Evolutionary conservation across 768 basidiomycete species (phyloP).

Genomic region (Pleurotus sapidus): DNA sequence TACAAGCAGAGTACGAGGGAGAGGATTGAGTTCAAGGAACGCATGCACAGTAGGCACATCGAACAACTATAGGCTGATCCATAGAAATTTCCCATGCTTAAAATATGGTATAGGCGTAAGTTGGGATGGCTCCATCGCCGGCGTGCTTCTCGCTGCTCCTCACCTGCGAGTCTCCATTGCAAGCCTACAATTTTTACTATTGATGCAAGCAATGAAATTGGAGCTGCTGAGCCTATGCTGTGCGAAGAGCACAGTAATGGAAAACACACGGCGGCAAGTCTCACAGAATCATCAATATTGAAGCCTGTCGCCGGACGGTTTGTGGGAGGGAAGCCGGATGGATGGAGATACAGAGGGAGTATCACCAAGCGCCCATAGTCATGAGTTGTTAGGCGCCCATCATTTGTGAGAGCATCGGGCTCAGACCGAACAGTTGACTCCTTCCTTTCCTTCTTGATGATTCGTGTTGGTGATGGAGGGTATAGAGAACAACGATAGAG

Average conservation of each 20-base stretch:
- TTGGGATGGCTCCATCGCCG: neutral
- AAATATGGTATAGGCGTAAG: neutral
- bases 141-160: neutral
- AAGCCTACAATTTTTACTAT: neutral
- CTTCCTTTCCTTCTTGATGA: too few species aligned
- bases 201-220: too few species aligned
- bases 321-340: neutral
- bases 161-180: neutral
- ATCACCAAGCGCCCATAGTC: neutral
- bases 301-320: too few species aligned
- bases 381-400: neutral
- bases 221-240: too few species aligned
- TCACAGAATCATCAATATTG: too few species aligned
- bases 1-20: neutral
- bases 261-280: too few species aligned
- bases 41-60: conserved; percentile 7
- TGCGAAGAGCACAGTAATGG: too few species aligned
- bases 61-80: conserved; percentile 6
- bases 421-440: neutral
- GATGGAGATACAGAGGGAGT: neutral
- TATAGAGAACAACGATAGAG: too few species aligned
- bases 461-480: too few species aligned
- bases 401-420: neutral
- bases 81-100: conserved; percentile 8
- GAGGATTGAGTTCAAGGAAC: conserved; percentile 1